A percentile compares a stretch with the other conserved stretches of the same genome.
phyloP scores from a whole-genome alignment of 2,329 filamentous ascomycete genomes.

The Arthrobotrys musiformis region DNA sequence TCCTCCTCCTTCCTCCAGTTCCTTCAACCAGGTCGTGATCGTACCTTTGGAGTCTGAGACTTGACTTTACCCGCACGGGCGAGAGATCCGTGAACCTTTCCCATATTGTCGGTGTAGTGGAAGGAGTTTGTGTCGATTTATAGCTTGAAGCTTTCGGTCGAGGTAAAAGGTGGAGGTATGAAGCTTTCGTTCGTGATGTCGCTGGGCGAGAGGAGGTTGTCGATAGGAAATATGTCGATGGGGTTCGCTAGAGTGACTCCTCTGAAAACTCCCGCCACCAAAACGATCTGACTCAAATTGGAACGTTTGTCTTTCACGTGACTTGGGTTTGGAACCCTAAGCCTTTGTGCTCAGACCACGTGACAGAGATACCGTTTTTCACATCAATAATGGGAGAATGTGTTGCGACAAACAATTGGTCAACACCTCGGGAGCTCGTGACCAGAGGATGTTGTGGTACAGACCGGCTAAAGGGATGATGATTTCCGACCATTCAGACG shows the following conservation, averaged over 20 bases:
- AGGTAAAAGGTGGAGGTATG: neutral
- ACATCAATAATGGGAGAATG: neutral
- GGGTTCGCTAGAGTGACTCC: slow-evolving; percentile 36
- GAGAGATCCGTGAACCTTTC: slow-evolving; percentile 93
- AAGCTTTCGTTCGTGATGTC: slow-evolving; percentile 9
- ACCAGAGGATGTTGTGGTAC: slow-evolving; percentile 1
- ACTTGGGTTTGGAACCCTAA: slow-evolving; percentile 51
- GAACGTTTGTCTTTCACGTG: slow-evolving; percentile 42
- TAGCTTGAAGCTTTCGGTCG: slow-evolving; percentile 5
- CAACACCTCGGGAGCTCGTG: slow-evolving; percentile 33
- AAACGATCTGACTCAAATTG: slow-evolving; percentile 29
- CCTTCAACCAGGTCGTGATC: slow-evolving; percentile 61
- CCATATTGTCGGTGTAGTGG: slow-evolving; percentile 71
- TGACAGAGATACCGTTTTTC: neutral
- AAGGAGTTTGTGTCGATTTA: slow-evolving; percentile 1
- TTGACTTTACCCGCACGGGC: slow-evolving; percentile 98
- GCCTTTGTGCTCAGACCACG: neutral
- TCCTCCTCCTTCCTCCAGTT: too few relatives aligned
- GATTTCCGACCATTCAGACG: slow-evolving; percentile 55
- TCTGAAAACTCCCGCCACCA: slow-evolving; percentile 43
- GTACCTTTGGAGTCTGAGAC: slow-evolving; percentile 92
- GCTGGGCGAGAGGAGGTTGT: slow-evolving; percentile 23
- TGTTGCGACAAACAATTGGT: slow-evolving; percentile 8
- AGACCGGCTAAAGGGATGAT: slow-evolving; percentile 39
- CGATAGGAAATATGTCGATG: slow-evolving; percentile 25